Evolutionary conservation across 805 yeast genomes (phyloP), one percentile per base, ranked within the genome.

Genomic region (Candida manassasensis): DNA sequence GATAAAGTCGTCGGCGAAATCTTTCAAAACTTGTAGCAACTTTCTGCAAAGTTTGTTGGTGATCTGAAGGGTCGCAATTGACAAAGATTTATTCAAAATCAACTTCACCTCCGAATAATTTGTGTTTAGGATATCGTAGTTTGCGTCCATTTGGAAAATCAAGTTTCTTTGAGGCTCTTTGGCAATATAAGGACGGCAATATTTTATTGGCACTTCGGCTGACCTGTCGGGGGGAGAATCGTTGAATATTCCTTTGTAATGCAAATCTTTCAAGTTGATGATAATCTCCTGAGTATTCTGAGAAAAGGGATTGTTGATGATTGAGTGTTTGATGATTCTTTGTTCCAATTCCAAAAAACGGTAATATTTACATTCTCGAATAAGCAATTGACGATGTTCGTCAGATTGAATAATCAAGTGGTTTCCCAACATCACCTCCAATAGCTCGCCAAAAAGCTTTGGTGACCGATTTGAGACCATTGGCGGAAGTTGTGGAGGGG

Each of bases 301-400:
- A 13, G 17, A 28, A 43, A 75, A 67, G 0, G 85, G 82, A 45
- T 84, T 81, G 31, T 55, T 53, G 1, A 59, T 40, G 9, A 82
- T 65, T 3, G 27, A 17, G 46, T 71, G 75, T 32, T 72, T 71
- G n/a, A 83, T 56, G 16, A 88, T 52, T 40, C 69, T 59, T 59
- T 87, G 95, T 52, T 84, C 94, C 25, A 88, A 62, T 24, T 79
- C 87, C 31, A 75, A 61, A 46, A 88, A 81, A 31, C 90, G 67
- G 55, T 85, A 88, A 58, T 83, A 88, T 29, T 73, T 68, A 44
- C 94, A 84, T 51, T 88, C 97, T 35, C 67, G 67, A 6, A 81
- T 55, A 39, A 88, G 61, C 11, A 73, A 55, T 7, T 59, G 53
- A 27, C 96, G 67, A 50, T 80, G 84, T 1, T 57, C 54, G 27